Conservation (phyloP, 1,284 basidiomycete species). For the Neonothopanus nambi region DNA sequence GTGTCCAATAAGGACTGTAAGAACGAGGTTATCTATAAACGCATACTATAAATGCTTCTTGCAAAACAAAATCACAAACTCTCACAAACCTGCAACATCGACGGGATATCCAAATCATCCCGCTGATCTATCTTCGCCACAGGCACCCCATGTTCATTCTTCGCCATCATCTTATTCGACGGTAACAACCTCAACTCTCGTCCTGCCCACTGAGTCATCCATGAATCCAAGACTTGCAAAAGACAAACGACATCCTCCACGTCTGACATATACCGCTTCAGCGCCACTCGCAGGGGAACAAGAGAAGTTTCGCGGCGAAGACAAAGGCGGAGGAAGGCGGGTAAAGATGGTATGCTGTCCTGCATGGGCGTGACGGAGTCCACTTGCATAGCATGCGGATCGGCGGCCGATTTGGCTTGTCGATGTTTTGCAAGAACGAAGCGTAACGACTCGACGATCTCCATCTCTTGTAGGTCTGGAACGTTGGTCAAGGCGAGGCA, state of each 20-base stretch:
- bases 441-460: conserved; percentile 54
- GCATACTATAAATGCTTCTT: too few relatives aligned
- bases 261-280: conserved; percentile 54
- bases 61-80: too few relatives aligned
- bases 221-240: conserved; percentile 52
- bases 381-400: conserved; percentile 51
- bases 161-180: conserved; percentile 34
- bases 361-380: conserved; percentile 37
- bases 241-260: conserved; percentile 53
- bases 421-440: conserved; percentile 36
- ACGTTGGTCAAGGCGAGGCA: conserved; percentile 52
- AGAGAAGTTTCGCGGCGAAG: conserved; percentile 55
- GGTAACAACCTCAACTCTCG: conserved; percentile 35
- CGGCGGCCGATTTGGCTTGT: conserved; percentile 19
- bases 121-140: too few relatives aligned
- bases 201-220: conserved; percentile 47
- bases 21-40: conserved; percentile 36
- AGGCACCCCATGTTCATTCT: conserved; percentile 41
- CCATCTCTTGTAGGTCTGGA: conserved; percentile 60
- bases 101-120: conserved; percentile 37
- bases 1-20: conserved; percentile 66
- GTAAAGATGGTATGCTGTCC: conserved; percentile 39
- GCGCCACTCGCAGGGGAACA: conserved; percentile 51
- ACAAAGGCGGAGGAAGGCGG: conserved; percentile 50
- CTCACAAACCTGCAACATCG: conserved; percentile 53